phyloP scores from a whole-genome alignment of 169 alveolate species.

The Toxoplasma gondii region DNA sequence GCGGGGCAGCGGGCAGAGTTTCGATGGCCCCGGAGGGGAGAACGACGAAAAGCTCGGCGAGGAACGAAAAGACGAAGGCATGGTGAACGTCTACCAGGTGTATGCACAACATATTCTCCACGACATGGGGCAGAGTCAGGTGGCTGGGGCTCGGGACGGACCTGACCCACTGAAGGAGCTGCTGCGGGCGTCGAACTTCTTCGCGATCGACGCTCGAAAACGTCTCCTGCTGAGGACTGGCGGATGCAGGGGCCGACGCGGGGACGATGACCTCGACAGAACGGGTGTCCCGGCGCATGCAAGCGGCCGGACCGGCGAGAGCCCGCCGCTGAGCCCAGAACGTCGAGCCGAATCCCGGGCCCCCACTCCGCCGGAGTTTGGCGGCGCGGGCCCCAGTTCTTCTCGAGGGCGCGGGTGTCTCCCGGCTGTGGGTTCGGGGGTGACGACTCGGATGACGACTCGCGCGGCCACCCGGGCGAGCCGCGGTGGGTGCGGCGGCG shows the following conservation, averaged over 20 bases:
- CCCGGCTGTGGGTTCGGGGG: not conserved
- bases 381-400: not conserved
- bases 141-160: slow-evolving; percentile 5
- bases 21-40: not conserved
- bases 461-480: slow-evolving; percentile 29
- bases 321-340: not conserved
- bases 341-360: not conserved
- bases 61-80: not conserved
- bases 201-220: not conserved
- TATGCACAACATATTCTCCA: not conserved
- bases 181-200: not conserved
- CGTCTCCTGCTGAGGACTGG: not conserved
- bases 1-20: not conserved
- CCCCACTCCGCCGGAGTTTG: not conserved
- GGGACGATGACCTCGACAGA: not conserved
- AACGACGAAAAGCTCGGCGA: not conserved
- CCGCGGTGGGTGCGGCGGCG: not conserved
- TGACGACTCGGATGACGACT: slow-evolving; percentile 13
- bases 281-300: not conserved
- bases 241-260: not conserved
- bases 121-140: not conserved
- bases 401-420: not conserved
- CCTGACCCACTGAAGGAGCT: not conserved
- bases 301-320: not conserved
- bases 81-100: slow-evolving; percentile 7